phyloP scores from a whole-genome alignment of 768 basidiomycete species.

The Amanita inopinata region DNA sequence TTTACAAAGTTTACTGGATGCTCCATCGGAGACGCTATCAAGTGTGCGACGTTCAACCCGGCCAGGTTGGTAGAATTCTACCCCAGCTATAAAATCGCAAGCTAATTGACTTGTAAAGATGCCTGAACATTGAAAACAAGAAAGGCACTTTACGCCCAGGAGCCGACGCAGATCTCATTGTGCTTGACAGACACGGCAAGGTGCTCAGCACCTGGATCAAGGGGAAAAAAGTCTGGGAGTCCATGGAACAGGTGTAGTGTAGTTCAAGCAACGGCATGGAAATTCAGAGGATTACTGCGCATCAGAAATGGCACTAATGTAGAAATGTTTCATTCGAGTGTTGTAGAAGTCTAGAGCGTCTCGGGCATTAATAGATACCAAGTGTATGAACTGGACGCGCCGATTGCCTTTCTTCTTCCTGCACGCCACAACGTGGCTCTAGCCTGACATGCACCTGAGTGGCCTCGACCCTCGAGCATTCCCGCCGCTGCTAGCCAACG shows the following conservation, averaged over 20 bases:
- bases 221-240: constrained; percentile 62
- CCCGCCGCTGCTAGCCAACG: not conserved
- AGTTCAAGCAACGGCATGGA: not conserved
- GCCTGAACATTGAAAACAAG: constrained; percentile 65
- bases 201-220: constrained; percentile 69
- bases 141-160: constrained; percentile 78
- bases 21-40: constrained; percentile 74
- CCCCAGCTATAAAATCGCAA: too few species aligned
- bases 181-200: constrained; percentile 59
- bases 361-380: too few species aligned
- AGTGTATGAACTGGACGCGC: not conserved
- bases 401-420: too few species aligned
- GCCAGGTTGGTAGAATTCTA: constrained; percentile 69
- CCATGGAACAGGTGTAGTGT: constrained; percentile 14
- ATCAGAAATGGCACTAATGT: too few species aligned
- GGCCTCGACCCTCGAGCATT: not conserved
- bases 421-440: too few species aligned
- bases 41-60: constrained; percentile 79
- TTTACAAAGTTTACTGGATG: constrained; percentile 78
- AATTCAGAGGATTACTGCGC: too few species aligned
- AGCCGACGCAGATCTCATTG: constrained; percentile 80
- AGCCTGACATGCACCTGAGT: too few species aligned
- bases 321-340: too few species aligned
- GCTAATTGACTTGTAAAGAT: constrained; percentile 29
- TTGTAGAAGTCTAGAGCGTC: too few species aligned